Base-by-base conservation (phyloP, 1,284 basidiomycete genomes). In the Ganoderma meredithae region DNA sequence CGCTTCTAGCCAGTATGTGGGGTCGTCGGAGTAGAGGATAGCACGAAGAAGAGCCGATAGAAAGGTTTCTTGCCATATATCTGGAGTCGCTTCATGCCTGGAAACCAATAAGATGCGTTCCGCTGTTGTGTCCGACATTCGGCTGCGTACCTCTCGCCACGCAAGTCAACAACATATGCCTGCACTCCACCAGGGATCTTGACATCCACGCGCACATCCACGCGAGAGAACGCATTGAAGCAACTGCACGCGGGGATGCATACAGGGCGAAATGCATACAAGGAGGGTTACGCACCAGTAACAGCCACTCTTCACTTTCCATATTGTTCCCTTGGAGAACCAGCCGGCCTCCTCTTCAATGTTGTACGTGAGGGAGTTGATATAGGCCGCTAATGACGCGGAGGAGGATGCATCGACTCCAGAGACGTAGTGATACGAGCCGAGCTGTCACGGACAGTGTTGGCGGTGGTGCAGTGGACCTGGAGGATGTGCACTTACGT, bases 111-210 rank as follows among this genome's bases (percentile, higher is more conserved):
- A 67, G 63, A 59, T 60, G 15, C 9, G n/a, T 49, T 4, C 7
- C 25, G 7, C 22, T 31, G 39, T 25, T 17, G 8, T 27, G 8
- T 7, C 10, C 6, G 25, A 47, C 22, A 43, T 39, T 17, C 31
- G 4, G 19, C 36, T 12, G 82, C 89, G 72, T 75, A 95, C 95
- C 94, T 85, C 79, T 99, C 97, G 27, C 98, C 97, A 31, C 97
- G 90, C 64, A 98, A 81, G 80, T 99, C 98, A 31, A 99, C 91
- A 36, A 95, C 92, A 79, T 98, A 99, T 9, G 97, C 95, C 74
- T 94, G 90, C 2, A 99, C 98, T 31, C 97, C 97, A 53, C 97
- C 97, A 0, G 98, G 98, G 63, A 99, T 99, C 81, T 97, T 97
- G 67, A 99, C 98, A 73, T 99, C 97, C 8, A 99, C 97, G 53